These are phyloP conservation scores for Suillus decipiens DNA, from an alignment of 768 basidiomycete species.

Conservation along the genomic window DNA sequence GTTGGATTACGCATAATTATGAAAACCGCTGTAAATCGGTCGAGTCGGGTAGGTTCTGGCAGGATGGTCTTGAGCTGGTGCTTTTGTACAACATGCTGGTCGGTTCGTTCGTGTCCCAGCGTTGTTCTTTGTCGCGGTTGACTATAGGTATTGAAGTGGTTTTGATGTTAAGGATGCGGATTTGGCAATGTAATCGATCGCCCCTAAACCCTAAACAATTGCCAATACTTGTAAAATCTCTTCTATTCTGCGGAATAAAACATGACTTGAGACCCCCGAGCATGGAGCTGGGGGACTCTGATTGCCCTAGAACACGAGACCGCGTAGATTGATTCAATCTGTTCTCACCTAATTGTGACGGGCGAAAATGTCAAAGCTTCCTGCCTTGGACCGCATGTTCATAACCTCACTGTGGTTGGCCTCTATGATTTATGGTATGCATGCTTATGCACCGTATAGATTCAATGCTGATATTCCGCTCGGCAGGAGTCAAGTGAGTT, in stretches of 20 bases:
- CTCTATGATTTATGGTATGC: conserved; percentile 10
- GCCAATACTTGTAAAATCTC: too few relatives aligned
- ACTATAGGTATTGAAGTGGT: background rate
- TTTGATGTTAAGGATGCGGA: too few relatives aligned
- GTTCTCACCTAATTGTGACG: background rate
- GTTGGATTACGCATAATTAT: too few relatives aligned
- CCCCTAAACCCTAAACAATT: background rate
- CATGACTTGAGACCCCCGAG: too few relatives aligned
- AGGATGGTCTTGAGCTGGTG: background rate
- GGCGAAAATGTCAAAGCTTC: background rate
- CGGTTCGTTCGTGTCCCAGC: background rate
- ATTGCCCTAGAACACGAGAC: too few relatives aligned
- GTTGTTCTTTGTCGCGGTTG: background rate
- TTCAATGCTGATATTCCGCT: background rate
- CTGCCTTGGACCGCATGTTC: conserved; percentile 8
- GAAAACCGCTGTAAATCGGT: too few relatives aligned
- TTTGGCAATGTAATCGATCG: background rate
- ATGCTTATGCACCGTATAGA: background rate
- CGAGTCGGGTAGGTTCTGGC: background rate
- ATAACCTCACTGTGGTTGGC: conserved; percentile 8
- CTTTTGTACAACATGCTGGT: background rate
- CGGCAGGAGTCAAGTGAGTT: conserved; percentile 12
- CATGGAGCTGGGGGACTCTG: too few relatives aligned
- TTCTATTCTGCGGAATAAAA: too few relatives aligned
- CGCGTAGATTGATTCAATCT: too few relatives aligned